Evolutionary conservation across 192 early-diverging fungal species (phyloP).

Genomic region (Rhizophagus sp.): DNA sequence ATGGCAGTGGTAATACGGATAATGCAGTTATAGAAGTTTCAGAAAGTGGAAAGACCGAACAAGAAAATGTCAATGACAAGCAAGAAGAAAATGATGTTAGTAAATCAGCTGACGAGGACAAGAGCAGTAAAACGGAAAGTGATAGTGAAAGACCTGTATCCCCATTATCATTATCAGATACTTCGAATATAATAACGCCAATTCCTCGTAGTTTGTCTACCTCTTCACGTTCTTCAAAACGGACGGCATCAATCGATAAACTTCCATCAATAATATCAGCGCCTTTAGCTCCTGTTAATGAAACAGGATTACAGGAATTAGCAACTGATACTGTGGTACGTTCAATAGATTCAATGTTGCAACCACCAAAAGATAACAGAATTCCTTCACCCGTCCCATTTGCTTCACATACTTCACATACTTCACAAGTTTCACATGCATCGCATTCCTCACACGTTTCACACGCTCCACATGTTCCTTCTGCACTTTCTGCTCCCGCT

Average conservation of each 20-base stretch:
- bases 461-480: background rate
- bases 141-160: background rate
- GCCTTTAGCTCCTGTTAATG: background rate
- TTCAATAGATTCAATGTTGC: background rate
- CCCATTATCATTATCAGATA: background rate
- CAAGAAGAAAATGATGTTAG: background rate
- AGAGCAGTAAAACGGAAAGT: slow-evolving; percentile 19
- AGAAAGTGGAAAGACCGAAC: background rate
- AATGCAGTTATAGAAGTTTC: background rate
- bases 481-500: slow-evolving; percentile 33
- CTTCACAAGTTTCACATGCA: background rate
- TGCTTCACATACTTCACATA: background rate
- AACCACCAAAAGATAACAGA: background rate
- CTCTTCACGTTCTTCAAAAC: slow-evolving; percentile 6
- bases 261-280: background rate
- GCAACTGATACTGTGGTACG: background rate
- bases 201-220: slow-evolving; percentile 8
- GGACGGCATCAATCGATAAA: slow-evolving; percentile 9
- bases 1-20: background rate
- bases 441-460: slow-evolving; percentile 25
- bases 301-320: background rate
- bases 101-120: slow-evolving; percentile 20
- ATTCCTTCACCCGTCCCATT: background rate
- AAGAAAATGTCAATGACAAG: slow-evolving; percentile 10
- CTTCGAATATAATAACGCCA: slow-evolving; percentile 1